Conservation (phyloP, 345 rosid species). For the Triadica sebifera region DNA sequence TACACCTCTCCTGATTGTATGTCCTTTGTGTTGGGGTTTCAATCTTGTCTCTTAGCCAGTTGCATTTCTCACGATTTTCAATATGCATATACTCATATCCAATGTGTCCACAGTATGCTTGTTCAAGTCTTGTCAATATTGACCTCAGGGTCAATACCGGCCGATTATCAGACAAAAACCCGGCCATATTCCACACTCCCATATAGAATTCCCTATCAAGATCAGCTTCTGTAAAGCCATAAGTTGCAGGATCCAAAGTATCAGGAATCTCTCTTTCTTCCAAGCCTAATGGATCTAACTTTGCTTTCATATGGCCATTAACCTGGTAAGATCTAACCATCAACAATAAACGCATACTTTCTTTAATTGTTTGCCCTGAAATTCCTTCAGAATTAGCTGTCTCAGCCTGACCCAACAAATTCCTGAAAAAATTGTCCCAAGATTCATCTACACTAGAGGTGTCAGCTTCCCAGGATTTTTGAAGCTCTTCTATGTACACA, state of each 20-base stretch:
- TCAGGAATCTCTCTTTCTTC: constrained; percentile 71
- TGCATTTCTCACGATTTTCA: constrained; percentile 66
- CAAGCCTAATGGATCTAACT: constrained; percentile 65
- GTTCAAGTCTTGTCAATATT: constrained; percentile 72
- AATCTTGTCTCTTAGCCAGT: constrained; percentile 80
- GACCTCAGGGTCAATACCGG: constrained; percentile 76
- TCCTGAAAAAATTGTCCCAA: constrained; percentile 79
- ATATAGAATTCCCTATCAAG: constrained; percentile 77
- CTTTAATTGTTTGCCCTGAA: constrained; percentile 86
- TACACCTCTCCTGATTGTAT: constrained; percentile 58
- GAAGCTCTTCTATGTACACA: constrained; percentile 75
- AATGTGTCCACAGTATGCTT: constrained; percentile 77
- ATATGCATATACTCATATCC: constrained; percentile 87
- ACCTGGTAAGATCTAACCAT: constrained; percentile 84
- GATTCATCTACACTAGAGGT: constrained; percentile 76
- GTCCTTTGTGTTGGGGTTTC: constrained; percentile 71
- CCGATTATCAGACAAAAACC: constrained; percentile 75
- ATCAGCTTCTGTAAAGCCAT: constrained; percentile 73
- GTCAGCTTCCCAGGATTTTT: constrained; percentile 79
- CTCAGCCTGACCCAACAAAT: constrained; percentile 60
- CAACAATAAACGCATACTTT: constrained; percentile 77
- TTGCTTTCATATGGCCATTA: constrained; percentile 82
- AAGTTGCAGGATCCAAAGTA: constrained; percentile 57
- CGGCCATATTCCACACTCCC: constrained; percentile 80
- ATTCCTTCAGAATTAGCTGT: constrained; percentile 64